These are phyloP conservation scores for Collybia nuda DNA, from an alignment of 768 basidiomycete species.

Conservation along the genomic window DNA sequence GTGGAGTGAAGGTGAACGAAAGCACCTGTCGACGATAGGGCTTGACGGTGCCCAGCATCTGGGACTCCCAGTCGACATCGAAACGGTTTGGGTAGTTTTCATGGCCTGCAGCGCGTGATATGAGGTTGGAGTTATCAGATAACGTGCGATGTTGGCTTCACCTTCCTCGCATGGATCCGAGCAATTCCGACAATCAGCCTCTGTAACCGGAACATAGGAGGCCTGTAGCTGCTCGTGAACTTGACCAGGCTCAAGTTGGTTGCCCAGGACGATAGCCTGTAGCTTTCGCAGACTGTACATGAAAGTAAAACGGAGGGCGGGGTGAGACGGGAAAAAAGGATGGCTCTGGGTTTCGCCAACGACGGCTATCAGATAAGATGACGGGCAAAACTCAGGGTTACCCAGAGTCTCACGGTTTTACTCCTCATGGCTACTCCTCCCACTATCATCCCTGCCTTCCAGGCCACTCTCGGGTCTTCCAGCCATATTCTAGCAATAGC, in stretches of 20 bases:
- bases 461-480: constrained; percentile 23
- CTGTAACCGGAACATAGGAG: constrained; percentile 62
- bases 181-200: constrained; percentile 71
- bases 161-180: constrained; percentile 78
- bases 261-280: constrained; percentile 40
- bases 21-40: constrained; percentile 80
- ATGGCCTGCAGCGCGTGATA: constrained; percentile 48
- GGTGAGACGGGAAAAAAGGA: constrained; percentile 9
- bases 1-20: neutral
- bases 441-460: constrained; percentile 28
- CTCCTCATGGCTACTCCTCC: constrained; percentile 21
- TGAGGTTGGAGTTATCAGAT: constrained; percentile 27
- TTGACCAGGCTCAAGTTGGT: constrained; percentile 33
- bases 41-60: constrained; percentile 85
- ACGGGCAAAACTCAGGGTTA: neutral
- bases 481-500: constrained; percentile 21
- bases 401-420: neutral
- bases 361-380: constrained; percentile 29
- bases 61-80: constrained; percentile 73
- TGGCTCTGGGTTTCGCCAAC: constrained; percentile 5
- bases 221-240: constrained; percentile 53
- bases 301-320: constrained; percentile 8
- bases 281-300: constrained; percentile 42
- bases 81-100: constrained; percentile 74
- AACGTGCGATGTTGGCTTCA: constrained; percentile 19